Evolutionary conservation across 2,329 filamentous ascomycete species (phyloP), one percentile per base, ranked within the genome.

Genomic region (Cadophora luteo-olivacea): DNA sequence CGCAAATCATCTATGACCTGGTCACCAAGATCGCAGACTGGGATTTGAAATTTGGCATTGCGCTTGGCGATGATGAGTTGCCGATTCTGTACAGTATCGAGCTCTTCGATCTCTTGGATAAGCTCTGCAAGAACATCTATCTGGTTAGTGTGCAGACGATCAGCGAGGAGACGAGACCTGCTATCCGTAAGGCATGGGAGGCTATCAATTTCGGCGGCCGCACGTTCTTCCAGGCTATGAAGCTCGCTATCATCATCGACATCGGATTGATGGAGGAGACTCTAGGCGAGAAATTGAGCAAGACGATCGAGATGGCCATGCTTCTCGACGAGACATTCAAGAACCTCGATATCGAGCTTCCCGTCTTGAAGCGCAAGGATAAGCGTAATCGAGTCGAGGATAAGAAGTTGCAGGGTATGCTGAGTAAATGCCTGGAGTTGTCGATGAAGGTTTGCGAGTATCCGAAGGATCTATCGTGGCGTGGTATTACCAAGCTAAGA

Each of bases 341-440:
- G 19, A 41, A 41, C 22, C 57, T 60, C 22, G 57, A 60, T n/a
- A 60, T 45, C 19, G 36, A 60, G 4, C 22, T 60, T 4, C 33
- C 57, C 2, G 33, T 60, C 22, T 36, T 60, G 57, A 41, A 41
- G 33, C 22, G 22, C 22, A 60, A 60, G 33, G 57, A 38, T 16
- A 60, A 60, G 57, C 33, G 33, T 3, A 25, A 38, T 25, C 33
- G 57, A 1, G 22, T 25, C 33, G 33, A 60, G 57, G 33, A 60
- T 19, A 41, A 60, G 57, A 60, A 60, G 57, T 29, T 60, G 33
- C 57, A 60, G 57, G 36, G 57, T 29, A 60, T 60, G 57, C 3
- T 60, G 12, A 41, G 25, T 22, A 36, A 41, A 33, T 60, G 57
- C 16, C n/a, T 60, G 22, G 57, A 60, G 11, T 45, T 38, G 19